Conservation (phyloP, 2,329 filamentous ascomycete species). For the Epichloe glyceriae region DNA sequence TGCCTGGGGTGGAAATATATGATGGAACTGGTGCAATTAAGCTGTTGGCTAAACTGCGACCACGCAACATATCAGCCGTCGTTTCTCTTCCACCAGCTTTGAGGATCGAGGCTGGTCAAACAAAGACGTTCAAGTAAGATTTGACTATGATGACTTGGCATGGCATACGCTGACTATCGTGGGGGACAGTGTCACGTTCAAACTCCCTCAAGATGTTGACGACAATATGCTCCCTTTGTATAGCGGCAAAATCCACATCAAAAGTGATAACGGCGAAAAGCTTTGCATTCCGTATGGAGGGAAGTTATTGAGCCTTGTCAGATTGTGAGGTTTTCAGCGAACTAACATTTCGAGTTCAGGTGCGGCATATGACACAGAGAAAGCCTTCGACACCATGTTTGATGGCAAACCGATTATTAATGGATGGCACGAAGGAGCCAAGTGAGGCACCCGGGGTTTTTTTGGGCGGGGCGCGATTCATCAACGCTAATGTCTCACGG, state of each 20-base stretch:
- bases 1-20: conserved; percentile 25
- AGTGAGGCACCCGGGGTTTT: background rate
- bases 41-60: conserved; percentile 15
- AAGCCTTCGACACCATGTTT: conserved; percentile 26
- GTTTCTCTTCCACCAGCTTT: conserved; percentile 17
- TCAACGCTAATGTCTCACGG: background rate
- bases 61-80: conserved; percentile 15
- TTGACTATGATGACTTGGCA: background rate
- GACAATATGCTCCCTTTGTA: conserved; percentile 28
- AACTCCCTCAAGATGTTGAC: conserved; percentile 14
- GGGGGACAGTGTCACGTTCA: conserved; percentile 16
- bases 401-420: conserved; percentile 13
- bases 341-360: conserved; percentile 10
- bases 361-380: conserved; percentile 24
- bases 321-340: background rate
- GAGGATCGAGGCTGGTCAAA: conserved; percentile 17
- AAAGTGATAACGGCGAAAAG: conserved; percentile 25
- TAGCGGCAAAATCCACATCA: conserved; percentile 29
- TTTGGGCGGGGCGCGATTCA: background rate
- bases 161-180: background rate
- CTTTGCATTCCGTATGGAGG: conserved; percentile 30
- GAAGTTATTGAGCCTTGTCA: conserved; percentile 7
- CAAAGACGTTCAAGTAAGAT: conserved; percentile 15
- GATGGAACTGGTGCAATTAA: conserved; percentile 18
- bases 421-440: conserved; percentile 9